Evolutionary conservation across 176 grass and related monocot species (phyloP), one percentile per base, ranked within the genome.

Genomic region (Ananas comosus): DNA sequence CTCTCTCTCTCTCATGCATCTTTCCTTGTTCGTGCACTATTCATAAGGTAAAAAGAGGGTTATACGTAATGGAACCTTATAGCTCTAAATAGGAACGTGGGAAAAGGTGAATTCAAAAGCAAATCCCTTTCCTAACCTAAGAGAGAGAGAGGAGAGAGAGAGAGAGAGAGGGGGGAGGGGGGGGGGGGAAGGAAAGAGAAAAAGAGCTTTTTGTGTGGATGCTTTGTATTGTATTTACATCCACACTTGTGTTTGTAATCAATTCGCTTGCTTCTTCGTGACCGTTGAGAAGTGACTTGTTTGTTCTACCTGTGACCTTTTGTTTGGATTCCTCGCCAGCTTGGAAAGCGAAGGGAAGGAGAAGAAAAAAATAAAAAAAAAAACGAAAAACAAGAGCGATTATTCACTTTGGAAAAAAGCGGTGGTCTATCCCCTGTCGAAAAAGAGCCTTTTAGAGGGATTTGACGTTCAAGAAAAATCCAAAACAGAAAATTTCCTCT

Each of bases 281-380:
- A 19, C n/a, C n/a, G 10, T 16, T 18, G 56, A 61, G 16, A 19
- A 19, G 21, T 61, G 56, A 61, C 56, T 18, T 61, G 3, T 61
- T 19, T 61, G 56, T 61, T 61, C 56, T 22, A 61, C 56, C 56
- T 61, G 61, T 67, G 58, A 70, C n/a, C 58, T 72, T 79, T 70
- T 65, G 65, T 79, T 79, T 79, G 56, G 68, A 79, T 79, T 79
- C 77, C 33, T 52, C 65, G 77, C 68, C 50, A 51, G 13, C 16
- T 53, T 16, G 68, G 51, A 51, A 48, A n/a, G 4, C 51, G 22
- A 63, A 65, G 70, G 33, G 56, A 23, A 72, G 64, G 66, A 50
- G 66, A 64, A 65, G 18, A 27, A 7, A 65, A 16, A 48, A 64
- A 52, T 54, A 16, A 48, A 64, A 64, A 51, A 63, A 48, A 52